These are phyloP conservation scores for Pichia nakasei DNA, from an alignment of 805 yeast species.

Conservation along the genomic window DNA sequence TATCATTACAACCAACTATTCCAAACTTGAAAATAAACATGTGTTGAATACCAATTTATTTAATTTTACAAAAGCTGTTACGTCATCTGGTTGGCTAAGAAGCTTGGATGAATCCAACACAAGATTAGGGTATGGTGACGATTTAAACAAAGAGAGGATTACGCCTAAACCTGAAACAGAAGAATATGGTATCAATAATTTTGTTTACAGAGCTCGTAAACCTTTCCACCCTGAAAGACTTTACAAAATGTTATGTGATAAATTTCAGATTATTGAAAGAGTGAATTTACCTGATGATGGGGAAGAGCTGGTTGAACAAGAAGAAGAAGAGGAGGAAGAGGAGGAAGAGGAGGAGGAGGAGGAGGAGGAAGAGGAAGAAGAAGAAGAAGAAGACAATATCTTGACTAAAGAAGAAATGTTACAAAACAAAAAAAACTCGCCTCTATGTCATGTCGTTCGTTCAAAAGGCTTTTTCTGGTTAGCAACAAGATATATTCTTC, in stretches of 20 bases:
- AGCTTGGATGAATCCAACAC: constrained; percentile 31
- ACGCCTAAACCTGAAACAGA: constrained; percentile 39
- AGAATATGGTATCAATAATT: constrained; percentile 38
- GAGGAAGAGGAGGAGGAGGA: constrained; percentile 55
- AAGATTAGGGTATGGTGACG: constrained; percentile 27
- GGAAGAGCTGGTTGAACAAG: constrained; percentile 8
- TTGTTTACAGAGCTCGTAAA: constrained; percentile 31
- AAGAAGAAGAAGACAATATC: constrained; percentile 40
- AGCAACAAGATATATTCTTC: constrained; percentile 9
- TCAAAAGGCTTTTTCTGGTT: constrained; percentile 8
- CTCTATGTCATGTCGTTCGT: constrained; percentile 5
- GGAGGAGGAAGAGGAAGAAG: constrained; percentile 60
- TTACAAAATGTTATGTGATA: constrained; percentile 28
- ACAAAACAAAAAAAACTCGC: constrained; percentile 18
- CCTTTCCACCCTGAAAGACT: constrained; percentile 40
- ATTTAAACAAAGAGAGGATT: constrained; percentile 13
- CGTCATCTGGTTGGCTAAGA: constrained; percentile 38
- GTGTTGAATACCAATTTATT: constrained; percentile 31
- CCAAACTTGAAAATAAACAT: constrained; percentile 29
- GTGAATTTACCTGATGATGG: constrained; percentile 14
- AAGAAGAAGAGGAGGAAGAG: constrained; percentile 20
- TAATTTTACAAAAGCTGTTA: constrained; percentile 34
- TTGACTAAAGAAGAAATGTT: constrained; percentile 41
- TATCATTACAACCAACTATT: constrained; percentile 28
- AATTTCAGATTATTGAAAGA: constrained; percentile 25